A percentile compares a stretch with the other conserved stretches of the same genome.
Conservation (phyloP, 2,329 filamentous ascomycete genomes). For the Chrysosphaeria jannelii region DNA sequence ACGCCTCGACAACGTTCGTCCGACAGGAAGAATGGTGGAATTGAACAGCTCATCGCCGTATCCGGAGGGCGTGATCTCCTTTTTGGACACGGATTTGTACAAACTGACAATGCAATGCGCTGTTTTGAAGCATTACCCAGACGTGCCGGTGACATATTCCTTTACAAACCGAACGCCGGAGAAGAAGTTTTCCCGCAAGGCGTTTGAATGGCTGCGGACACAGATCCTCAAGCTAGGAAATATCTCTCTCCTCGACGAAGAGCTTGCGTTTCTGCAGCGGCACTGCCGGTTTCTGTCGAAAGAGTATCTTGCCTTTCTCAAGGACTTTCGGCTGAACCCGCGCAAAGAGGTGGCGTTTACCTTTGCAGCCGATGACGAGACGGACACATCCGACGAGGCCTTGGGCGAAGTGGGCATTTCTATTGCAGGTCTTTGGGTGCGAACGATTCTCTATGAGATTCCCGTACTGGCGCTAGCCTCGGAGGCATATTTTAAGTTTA, state of each 20-base stretch:
- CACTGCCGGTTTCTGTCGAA: slow-evolving; percentile 55
- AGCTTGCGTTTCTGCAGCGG: slow-evolving; percentile 46
- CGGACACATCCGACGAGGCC: too few species aligned
- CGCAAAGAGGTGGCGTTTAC: slow-evolving; percentile 46
- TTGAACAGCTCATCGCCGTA: slow-evolving; percentile 35
- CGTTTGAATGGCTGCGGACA: slow-evolving; percentile 56
- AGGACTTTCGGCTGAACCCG: slow-evolving; percentile 53
- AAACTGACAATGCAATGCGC: slow-evolving; percentile 99
- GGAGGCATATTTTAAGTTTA: slow-evolving; percentile 92
- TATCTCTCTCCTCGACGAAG: slow-evolving; percentile 48
- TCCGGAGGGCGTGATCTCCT: slow-evolving; percentile 52
- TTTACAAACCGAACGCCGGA: slow-evolving; percentile 90
- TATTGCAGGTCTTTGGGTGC: slow-evolving; percentile 62
- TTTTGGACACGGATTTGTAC: slow-evolving; percentile 65
- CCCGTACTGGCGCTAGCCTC: slow-evolving; percentile 74
- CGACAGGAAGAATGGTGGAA: too few species aligned
- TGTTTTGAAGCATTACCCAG: slow-evolving; percentile 70
- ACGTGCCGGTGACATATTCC: slow-evolving; percentile 58
- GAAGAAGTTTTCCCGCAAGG: slow-evolving; percentile 62
- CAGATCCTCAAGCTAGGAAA: slow-evolving; percentile 68
- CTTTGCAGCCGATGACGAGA: slow-evolving; percentile 23
- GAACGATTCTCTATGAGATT: slow-evolving; percentile 95
- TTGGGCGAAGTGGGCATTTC: slow-evolving; percentile 47
- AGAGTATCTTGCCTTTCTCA: slow-evolving; percentile 55
- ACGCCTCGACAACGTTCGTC: too few species aligned